Base-by-base conservation (phyloP, 1,284 basidiomycete genomes). In the Inonotus hispidus region DNA sequence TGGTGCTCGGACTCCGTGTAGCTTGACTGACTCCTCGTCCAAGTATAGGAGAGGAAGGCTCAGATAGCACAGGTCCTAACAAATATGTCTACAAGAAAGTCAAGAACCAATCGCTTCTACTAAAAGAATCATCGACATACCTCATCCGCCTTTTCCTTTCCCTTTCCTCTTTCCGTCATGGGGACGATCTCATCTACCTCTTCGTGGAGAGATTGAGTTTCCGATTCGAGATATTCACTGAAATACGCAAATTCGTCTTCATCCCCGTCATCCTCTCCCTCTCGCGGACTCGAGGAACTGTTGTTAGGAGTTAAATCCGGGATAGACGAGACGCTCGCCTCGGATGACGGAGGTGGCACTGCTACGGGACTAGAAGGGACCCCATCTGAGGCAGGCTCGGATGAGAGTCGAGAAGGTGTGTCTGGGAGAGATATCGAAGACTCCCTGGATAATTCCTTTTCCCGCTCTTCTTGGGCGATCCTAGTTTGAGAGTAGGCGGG, bases 221-320 rank as follows among this genome's bases (percentile, higher is more conserved):
- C 56, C 4, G 39, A 46, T 27, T 53, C 53, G 16, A 58, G 52
- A 21, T 58, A 58, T 32, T 58, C 47, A 32, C 52, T 53, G 35
- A 59, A 45, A 23, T 32, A 43, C 43, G 19, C 59, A 38, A 61
- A 50, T n/a, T 47, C 50, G 29, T 55, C 54, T 35, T 47, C 38
- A 35, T 53, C 47, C 2, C 46, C 45, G 25, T 56, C 55, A 23
- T 61, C 59, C 13, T 55, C 56, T 27, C 32, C 27, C 25, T 53
- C 56, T 25, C 23, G 32, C 19, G 87, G 86, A 65, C 87, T 90
- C 4, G 87, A 89, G 0, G 85, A 87, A 65, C 80, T 84, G 46
- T 76, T 71, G 68, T 82, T 83, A 0, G 85, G 83, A 11, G 81
- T 83, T 25, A 90, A 77, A 39, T 79, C 83, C 16, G 88, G 87